Evolutionary conservation across 2,329 filamentous ascomycete genomes (phyloP), one percentile per base, ranked within the genome.

Genomic region (Sporothrix inflata): DNA sequence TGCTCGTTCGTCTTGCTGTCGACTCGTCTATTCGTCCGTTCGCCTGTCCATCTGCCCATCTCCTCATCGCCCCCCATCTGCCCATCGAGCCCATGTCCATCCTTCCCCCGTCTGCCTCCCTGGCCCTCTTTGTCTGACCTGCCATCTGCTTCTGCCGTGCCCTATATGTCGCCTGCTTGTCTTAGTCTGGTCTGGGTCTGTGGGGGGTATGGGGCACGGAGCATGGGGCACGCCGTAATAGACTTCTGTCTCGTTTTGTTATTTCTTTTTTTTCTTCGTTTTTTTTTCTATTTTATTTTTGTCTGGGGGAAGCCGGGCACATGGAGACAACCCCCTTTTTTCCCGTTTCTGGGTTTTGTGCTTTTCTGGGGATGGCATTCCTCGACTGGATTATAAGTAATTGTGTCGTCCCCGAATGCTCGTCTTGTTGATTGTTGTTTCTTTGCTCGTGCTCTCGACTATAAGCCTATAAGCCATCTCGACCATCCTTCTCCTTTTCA

Each of bases 301-400:
- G 49, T 57, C 47, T 66, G 24, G 42, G 51, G 40, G 14, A 57
- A 34, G 6, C 40, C 63, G 63, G 70, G 45, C 45, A 63, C 30
- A 53, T 53, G 40, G 63, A 69, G 53, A 42, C 51, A 11, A 16
- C 6, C 70, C 61, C 70, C 42, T 61, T 66, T 49, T 70, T n/a
- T 55, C n/a, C 38, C 55, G 27, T 27, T 67, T 27, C 42, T 19
- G 30, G 24, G 19, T 19, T 6, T 16, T 55, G 38, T 21, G 6
- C 19, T 53, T 67, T 51, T 34, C 45, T 42, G 42, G 9, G n/a
- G 51, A 61, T 49, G 51, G 30, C 30, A 61, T 61, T 47, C 40
- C 63, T 51, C 24, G 24, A 40, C 49, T 21, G n/a, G 49, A 49
- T 21, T 71, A 71, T 67, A 71, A 67, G 70, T 71, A 57, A 40